Evolutionary conservation across 768 basidiomycete genomes (phyloP).

Genomic region (Cystobasidium ongulense): DNA sequence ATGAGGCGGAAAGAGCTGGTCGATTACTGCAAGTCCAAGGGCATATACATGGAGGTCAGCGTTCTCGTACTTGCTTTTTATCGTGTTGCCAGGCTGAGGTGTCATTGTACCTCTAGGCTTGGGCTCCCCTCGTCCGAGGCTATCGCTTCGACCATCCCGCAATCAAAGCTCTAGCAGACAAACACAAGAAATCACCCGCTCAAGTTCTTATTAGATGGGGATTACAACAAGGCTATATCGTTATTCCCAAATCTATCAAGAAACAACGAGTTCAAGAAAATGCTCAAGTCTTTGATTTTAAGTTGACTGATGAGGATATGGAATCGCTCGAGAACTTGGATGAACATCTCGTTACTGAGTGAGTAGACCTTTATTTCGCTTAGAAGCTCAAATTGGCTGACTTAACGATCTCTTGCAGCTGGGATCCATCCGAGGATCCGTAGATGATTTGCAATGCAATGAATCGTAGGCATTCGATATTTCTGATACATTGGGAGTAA

Average conservation of each 20-base stretch:
- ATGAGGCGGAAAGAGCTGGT: slow-evolving; percentile 61
- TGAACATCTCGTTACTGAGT: slow-evolving; percentile 33
- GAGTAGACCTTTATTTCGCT: background rate
- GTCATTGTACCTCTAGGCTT: slow-evolving; percentile 51
- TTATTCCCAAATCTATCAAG: slow-evolving; percentile 50
- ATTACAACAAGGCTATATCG: slow-evolving; percentile 54
- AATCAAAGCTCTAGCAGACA: slow-evolving; percentile 51
- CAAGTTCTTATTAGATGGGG: slow-evolving; percentile 77
- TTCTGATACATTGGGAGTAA: background rate
- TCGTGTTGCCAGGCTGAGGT: background rate
- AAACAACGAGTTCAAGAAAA: slow-evolving; percentile 49
- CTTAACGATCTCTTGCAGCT: slow-evolving; percentile 3
- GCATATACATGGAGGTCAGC: slow-evolving; percentile 59
- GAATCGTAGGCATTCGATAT: background rate
- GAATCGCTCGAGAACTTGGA: slow-evolving; percentile 36
- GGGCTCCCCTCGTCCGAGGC: slow-evolving; percentile 64
- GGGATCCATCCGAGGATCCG: slow-evolving; percentile 29
- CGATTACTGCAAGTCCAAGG: slow-evolving; percentile 53
- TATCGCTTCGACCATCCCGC: slow-evolving; percentile 58
- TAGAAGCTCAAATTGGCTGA: background rate
- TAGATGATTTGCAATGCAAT: slow-evolving; percentile 3
- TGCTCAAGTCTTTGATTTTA: slow-evolving; percentile 50
- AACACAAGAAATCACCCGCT: slow-evolving; percentile 53
- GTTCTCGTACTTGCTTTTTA: background rate
- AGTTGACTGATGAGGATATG: slow-evolving; percentile 49